phyloP scores from a whole-genome alignment of 2,329 filamentous ascomycete genomes.

The Clonostachys byssicola region DNA sequence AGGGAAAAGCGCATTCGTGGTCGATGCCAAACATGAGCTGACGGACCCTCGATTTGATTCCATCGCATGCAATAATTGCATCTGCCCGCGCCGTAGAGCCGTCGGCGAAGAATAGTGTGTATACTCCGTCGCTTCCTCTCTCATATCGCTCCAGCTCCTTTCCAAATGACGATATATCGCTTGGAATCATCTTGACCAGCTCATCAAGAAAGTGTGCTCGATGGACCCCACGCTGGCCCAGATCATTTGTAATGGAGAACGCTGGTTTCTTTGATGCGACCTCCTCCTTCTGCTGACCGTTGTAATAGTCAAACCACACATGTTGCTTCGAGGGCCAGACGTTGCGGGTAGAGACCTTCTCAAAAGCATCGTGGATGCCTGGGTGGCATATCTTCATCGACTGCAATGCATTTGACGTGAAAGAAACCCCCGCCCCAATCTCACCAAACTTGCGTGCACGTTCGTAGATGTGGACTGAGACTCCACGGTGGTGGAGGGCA shows the following conservation, averaged over 20 bases:
- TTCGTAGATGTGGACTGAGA: conserved; percentile 32
- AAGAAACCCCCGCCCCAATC: conserved; percentile 46
- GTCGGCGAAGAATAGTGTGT: conserved; percentile 14
- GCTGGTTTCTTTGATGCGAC: too few species aligned
- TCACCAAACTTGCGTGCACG: conserved; percentile 33
- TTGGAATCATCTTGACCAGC: conserved; percentile 5
- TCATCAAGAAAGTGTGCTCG: conserved; percentile 9
- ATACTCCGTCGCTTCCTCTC: background rate
- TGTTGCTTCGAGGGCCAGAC: too few species aligned
- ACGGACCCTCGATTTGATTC: conserved; percentile 54
- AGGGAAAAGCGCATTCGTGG: conserved; percentile 6
- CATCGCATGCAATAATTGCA: conserved; percentile 56
- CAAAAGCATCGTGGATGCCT: conserved; percentile 3
- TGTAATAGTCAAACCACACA: conserved; percentile 8
- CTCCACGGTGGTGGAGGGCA: background rate
- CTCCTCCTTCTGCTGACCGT: conserved; percentile 9
- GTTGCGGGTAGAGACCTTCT: conserved; percentile 20
- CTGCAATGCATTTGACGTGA: conserved; percentile 44
- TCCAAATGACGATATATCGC: conserved; percentile 2
- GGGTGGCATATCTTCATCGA: too few species aligned
- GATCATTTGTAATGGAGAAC: too few species aligned
- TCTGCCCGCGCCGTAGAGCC: conserved; percentile 29
- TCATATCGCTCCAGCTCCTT: conserved; percentile 4
- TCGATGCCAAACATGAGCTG: conserved; percentile 9
- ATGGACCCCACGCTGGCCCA: conserved; percentile 14